Evolutionary conservation across 2,329 filamentous ascomycete genomes (phyloP).

Genomic region (Teratosphaeria pseudoeucalypti): DNA sequence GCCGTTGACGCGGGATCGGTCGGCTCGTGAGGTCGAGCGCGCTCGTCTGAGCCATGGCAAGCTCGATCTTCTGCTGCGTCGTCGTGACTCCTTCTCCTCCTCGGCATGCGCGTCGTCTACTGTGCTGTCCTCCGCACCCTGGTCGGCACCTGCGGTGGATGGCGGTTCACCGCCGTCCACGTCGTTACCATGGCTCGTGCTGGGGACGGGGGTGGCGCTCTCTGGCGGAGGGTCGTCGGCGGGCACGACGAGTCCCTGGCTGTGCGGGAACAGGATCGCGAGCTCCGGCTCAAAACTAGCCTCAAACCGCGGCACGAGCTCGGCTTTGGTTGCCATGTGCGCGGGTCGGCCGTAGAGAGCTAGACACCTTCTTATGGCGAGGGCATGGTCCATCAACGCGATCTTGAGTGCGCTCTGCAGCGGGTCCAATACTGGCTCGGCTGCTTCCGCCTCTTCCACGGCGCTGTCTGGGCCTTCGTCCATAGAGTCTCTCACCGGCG

Average conservation of each 20-base stretch:
- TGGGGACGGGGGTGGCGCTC: neutral
- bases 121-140: neutral
- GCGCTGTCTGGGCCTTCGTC: conserved; percentile 19
- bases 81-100: neutral
- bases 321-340: conserved; percentile 39
- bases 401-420: conserved; percentile 74
- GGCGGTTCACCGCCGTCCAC: neutral
- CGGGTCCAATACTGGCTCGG: conserved; percentile 35
- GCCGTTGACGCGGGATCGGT: conserved; percentile 2
- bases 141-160: neutral
- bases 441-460: conserved; percentile 22
- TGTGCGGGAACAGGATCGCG: conserved; percentile 28
- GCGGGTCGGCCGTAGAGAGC: conserved; percentile 51
- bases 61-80: conserved; percentile 3
- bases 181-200: neutral
- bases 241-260: conserved; percentile 10
- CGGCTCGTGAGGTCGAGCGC: conserved; percentile 1
- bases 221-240: neutral
- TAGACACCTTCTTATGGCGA: conserved; percentile 76
- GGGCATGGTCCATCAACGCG: conserved; percentile 77
- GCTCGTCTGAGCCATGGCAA: conserved; percentile 5
- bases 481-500: conserved; percentile 32
- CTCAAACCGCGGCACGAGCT: conserved; percentile 31
- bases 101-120: neutral
- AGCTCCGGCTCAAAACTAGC: conserved; percentile 35